Base-by-base conservation (phyloP, 148 eudicot genomes). In the Rhododendron simsii region DNA sequence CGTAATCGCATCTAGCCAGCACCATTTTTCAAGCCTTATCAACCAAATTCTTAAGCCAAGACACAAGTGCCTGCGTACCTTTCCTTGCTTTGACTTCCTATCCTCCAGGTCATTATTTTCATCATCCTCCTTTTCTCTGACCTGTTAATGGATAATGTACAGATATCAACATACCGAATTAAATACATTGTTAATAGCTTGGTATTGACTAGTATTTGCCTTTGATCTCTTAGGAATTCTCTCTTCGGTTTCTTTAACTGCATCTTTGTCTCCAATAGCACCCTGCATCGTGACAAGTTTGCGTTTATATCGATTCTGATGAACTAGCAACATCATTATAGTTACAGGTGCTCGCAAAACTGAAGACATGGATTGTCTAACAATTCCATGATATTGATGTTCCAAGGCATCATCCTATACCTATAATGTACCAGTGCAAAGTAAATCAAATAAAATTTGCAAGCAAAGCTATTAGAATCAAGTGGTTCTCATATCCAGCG, bases 41-140 rank as follows among this genome's bases (percentile, higher is more conserved):
- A 57, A 26, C 47, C 55, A 28, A 78, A 28, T 55, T 61, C 41
- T 82, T 26, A 80, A 51, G 28, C 26, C 44, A 47, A 51, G 75
- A 78, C 33, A 86, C 61, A 65, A 41, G 77, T 73, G 85, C 84
- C 61, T n/a, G 57, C 67, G 82, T 92, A 92, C 93, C 93, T 90
- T 86, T 84, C 82, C 86, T 78, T 92, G 90, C 89, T 92, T 94
- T 61, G 84, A 51, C 12, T 59, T 83, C 63, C 80, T 84, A 55
- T 88, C 90, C 84, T 87, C 84, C 44, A 69, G 75, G 37, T 83
- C 89, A 81, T 71, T 47, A 57, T 80, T 89, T 48, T 61, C 90
- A 82, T 67, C 83, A 71, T 82, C 86, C 80, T 89, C 92, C 78
- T 84, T 84, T 79, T 78, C 55, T 80, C 2, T 39, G 78, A 89